phyloP scores from a whole-genome alignment of 2,329 filamentous ascomycete species.

The Alternaria sp. region DNA sequence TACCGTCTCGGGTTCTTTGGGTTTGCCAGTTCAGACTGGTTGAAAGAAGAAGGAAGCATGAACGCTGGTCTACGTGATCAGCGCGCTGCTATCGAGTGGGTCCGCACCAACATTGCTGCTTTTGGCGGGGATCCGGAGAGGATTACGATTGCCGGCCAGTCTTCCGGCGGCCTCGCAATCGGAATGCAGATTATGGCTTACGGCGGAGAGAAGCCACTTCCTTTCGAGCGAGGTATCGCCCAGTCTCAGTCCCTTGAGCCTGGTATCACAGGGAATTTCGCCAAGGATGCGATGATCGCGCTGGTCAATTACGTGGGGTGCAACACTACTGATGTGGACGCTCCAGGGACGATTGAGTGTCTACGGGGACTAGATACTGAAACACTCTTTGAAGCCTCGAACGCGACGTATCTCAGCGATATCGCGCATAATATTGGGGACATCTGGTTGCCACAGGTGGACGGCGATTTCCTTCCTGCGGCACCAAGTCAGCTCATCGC shows the following conservation, averaged over 20 bases:
- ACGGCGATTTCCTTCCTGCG: conserved; percentile 58
- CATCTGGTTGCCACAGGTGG: conserved; percentile 58
- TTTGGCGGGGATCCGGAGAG: conserved; percentile 45
- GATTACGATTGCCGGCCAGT: conserved; percentile 51
- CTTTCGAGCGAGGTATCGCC: conserved; percentile 46
- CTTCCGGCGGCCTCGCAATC: conserved; percentile 42
- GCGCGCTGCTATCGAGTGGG: conserved; percentile 49
- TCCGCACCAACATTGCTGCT: conserved; percentile 43
- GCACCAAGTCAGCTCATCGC: conserved; percentile 52
- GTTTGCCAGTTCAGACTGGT: conserved; percentile 43
- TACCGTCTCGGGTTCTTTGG: conserved; percentile 50
- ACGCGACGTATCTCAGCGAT: conserved; percentile 51
- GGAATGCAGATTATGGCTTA: conserved; percentile 45
- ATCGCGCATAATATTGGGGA: conserved; percentile 53
- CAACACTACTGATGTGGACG: conserved; percentile 49
- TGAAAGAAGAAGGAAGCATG: conserved; percentile 40
- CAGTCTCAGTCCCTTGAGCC: conserved; percentile 59
- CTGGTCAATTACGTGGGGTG: conserved; percentile 55
- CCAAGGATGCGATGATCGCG: conserved; percentile 54
- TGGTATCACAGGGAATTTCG: conserved; percentile 56
- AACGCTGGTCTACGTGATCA: conserved; percentile 51
- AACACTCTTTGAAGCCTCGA: conserved; percentile 53
- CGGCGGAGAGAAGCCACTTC: conserved; percentile 36
- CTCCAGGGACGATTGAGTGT: conserved; percentile 54
- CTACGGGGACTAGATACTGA: conserved; percentile 54